Conservation (phyloP, 257 asterid species). For the Apocynum venetum region DNA sequence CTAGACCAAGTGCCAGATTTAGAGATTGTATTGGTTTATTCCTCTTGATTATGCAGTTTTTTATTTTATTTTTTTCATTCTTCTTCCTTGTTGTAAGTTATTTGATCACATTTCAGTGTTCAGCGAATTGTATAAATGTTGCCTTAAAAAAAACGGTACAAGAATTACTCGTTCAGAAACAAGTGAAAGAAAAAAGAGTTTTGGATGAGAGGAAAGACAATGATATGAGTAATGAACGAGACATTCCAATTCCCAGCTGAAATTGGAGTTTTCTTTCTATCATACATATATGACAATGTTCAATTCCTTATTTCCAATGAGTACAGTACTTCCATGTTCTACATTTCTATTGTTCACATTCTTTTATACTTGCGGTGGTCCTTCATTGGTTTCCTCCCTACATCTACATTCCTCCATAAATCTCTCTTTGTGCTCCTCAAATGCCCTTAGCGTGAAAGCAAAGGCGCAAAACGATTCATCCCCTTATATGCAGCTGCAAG, state of each 20-base stretch:
- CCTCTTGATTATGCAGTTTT: neutral
- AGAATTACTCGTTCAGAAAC: neutral
- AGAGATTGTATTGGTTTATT: too few species aligned
- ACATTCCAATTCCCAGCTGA: neutral
- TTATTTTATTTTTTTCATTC: neutral
- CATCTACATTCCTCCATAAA: slow-evolving; percentile 9
- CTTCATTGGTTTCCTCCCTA: slow-evolving; percentile 6
- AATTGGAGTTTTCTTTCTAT: neutral
- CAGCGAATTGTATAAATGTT: neutral
- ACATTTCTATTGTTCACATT: neutral
- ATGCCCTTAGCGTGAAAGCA: slow-evolving; percentile 22
- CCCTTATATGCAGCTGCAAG: neutral
- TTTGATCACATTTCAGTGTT: neutral
- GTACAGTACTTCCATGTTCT: neutral
- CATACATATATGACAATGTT: neutral
- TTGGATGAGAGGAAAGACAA: too few species aligned
- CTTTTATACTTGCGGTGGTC: neutral
- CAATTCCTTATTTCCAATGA: neutral
- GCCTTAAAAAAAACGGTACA: neutral
- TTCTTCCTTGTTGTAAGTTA: too few species aligned
- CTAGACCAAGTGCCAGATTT: too few species aligned
- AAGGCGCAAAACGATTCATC: neutral
- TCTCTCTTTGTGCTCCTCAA: slow-evolving; percentile 21
- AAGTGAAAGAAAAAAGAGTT: too few species aligned
- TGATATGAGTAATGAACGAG: too few species aligned